Evolutionary conservation across 2,329 filamentous ascomycete genomes (phyloP).

Genomic region (Arthrocladium fulminans): DNA sequence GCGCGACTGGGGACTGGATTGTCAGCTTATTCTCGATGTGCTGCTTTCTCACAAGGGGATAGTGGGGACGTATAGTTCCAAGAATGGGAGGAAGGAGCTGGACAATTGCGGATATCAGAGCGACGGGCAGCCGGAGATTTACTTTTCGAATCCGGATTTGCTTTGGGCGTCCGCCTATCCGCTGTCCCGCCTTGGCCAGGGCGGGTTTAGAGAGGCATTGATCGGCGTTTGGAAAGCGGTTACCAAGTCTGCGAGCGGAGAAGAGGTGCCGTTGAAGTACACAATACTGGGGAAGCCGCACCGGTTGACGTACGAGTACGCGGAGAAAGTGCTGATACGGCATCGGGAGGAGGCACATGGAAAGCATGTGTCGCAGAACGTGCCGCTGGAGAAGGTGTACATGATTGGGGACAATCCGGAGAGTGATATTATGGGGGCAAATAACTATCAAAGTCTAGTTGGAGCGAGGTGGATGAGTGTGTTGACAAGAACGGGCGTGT

Average conservation of each 20-base stretch:
- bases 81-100: constrained; percentile 57
- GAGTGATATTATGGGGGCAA: constrained; percentile 83
- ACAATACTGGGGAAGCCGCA: constrained; percentile 77
- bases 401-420: constrained; percentile 91
- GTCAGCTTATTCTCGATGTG: constrained; percentile 74
- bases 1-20: constrained; percentile 88
- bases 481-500: constrained; percentile 60
- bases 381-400: constrained; percentile 64
- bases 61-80: constrained; percentile 66
- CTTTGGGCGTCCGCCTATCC: constrained; percentile 82
- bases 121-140: constrained; percentile 70
- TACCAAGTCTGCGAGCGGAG: constrained; percentile 46
- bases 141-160: constrained; percentile 84
- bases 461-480: constrained; percentile 58
- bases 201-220: constrained; percentile 75
- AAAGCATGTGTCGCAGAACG: constrained; percentile 17
- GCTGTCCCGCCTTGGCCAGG: constrained; percentile 80
- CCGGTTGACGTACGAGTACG: constrained; percentile 68
- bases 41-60: constrained; percentile 70
- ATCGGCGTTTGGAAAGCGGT: constrained; percentile 68
- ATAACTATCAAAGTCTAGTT: constrained; percentile 57
- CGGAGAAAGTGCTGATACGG: constrained; percentile 60
- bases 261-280: constrained; percentile 43
- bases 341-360: constrained; percentile 46
- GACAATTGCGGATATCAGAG: constrained; percentile 72